These are phyloP conservation scores for Termitomyces sp. DNA, from an alignment of 768 basidiomycete genomes.

Conservation along the genomic window DNA sequence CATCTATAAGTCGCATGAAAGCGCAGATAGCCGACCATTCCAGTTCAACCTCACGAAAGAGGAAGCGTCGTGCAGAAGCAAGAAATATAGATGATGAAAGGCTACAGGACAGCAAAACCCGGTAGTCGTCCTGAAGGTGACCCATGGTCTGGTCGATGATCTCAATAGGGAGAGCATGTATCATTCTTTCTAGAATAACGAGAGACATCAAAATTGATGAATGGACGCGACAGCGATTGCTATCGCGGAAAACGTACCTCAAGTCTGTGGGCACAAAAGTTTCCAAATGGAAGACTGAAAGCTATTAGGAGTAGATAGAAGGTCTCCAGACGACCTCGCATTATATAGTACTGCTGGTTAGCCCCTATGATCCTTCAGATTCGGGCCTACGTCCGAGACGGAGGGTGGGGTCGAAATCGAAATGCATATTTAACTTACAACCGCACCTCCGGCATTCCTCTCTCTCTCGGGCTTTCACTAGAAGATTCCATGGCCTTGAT, in stretches of 20 bases:
- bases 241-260: neutral
- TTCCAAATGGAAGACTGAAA: neutral
- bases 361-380: neutral
- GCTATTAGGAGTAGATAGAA: neutral
- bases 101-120: constrained; percentile 22
- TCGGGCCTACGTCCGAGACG: neutral
- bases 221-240: neutral
- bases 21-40: constrained; percentile 17
- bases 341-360: neutral
- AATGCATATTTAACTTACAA: neutral
- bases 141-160: constrained; percentile 25
- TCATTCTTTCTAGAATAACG: neutral
- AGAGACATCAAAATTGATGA: neutral
- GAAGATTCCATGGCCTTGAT: neutral
- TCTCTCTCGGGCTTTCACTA: neutral
- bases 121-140: constrained; percentile 21
- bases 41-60: constrained; percentile 24
- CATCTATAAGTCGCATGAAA: constrained; percentile 23
- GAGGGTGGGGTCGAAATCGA: neutral
- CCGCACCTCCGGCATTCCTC: neutral
- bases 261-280: neutral
- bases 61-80: constrained; percentile 20
- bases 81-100: constrained; percentile 22
- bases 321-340: too few relatives aligned
- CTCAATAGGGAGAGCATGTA: constrained; percentile 25